These are phyloP conservation scores for Cryptococcus hybrid DNA, from an alignment of 1,284 basidiomycete genomes.

Conservation along the genomic window DNA sequence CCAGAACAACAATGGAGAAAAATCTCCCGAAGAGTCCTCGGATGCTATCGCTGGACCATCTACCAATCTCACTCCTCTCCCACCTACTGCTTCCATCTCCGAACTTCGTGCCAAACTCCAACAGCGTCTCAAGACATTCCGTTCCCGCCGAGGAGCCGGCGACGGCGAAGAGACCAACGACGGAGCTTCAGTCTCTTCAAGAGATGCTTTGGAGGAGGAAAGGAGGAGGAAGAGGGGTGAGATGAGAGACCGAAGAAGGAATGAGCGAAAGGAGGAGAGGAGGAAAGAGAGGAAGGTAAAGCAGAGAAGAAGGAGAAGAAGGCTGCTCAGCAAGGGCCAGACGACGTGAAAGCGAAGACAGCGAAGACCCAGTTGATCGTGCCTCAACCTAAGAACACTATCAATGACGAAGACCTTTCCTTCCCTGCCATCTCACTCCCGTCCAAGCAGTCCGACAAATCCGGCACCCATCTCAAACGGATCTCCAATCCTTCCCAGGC, in stretches of 20 bases:
- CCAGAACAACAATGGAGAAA: conserved; percentile 24
- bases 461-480: conserved; percentile 51
- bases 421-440: conserved; percentile 64
- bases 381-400: conserved; percentile 35
- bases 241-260: conserved; percentile 75
- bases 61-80: conserved; percentile 57
- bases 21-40: neutral
- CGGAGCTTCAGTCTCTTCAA: conserved; percentile 45
- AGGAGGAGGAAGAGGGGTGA: conserved; percentile 69
- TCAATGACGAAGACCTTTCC: conserved; percentile 54
- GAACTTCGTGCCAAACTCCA: conserved; percentile 76
- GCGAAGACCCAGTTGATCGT: conserved; percentile 62
- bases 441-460: conserved; percentile 54
- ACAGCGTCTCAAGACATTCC: conserved; percentile 67
- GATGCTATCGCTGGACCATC: neutral
- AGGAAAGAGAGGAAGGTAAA: conserved; percentile 55
- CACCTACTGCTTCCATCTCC: conserved; percentile 63
- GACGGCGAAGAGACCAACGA: conserved; percentile 24
- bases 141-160: conserved; percentile 54
- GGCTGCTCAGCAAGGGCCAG: conserved; percentile 36
- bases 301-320: conserved; percentile 29
- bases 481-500: conserved; percentile 77
- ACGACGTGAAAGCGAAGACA: conserved; percentile 7
- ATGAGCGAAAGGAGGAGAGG: conserved; percentile 79
- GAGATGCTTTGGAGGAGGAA: conserved; percentile 78